These are phyloP conservation scores for Abrus pulchellus DNA, from an alignment of 306 rosid species.

Conservation along the genomic window DNA sequence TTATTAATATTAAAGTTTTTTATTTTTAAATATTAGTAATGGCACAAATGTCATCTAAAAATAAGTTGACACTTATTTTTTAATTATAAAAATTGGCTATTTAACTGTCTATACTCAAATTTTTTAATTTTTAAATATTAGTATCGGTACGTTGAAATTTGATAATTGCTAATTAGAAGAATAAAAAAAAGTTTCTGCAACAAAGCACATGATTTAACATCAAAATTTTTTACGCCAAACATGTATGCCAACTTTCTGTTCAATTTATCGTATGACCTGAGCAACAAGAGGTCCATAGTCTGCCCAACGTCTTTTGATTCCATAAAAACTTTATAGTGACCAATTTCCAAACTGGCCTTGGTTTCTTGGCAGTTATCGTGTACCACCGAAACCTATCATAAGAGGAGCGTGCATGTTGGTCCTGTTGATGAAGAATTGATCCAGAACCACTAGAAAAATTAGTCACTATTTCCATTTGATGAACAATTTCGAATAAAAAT, in stretches of 20 bases:
- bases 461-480: slow-evolving; percentile 68
- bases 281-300: slow-evolving; percentile 72
- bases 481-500: slow-evolving; percentile 70
- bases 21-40: no score
- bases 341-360: slow-evolving; percentile 62
- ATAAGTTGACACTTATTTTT: no score
- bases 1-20: no score
- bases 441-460: slow-evolving; percentile 65
- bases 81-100: no score
- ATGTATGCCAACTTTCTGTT: slow-evolving; percentile 69
- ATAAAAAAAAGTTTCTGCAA: slow-evolving; percentile 19
- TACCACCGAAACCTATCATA: slow-evolving; percentile 68
- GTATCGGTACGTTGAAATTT: no score
- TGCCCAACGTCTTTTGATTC: slow-evolving; percentile 83
- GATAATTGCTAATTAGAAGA: no score
- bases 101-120: no score
- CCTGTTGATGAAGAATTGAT: slow-evolving; percentile 63
- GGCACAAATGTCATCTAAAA: no score
- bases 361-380: slow-evolving; percentile 60
- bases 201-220: slow-evolving; percentile 68
- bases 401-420: slow-evolving; percentile 57
- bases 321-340: slow-evolving; percentile 81
- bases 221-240: slow-evolving; percentile 78
- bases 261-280: slow-evolving; percentile 73
- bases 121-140: no score